These are phyloP conservation scores for Samsoniella hepiali DNA, from an alignment of 2,329 filamentous ascomycete species.

Conservation along the genomic window DNA sequence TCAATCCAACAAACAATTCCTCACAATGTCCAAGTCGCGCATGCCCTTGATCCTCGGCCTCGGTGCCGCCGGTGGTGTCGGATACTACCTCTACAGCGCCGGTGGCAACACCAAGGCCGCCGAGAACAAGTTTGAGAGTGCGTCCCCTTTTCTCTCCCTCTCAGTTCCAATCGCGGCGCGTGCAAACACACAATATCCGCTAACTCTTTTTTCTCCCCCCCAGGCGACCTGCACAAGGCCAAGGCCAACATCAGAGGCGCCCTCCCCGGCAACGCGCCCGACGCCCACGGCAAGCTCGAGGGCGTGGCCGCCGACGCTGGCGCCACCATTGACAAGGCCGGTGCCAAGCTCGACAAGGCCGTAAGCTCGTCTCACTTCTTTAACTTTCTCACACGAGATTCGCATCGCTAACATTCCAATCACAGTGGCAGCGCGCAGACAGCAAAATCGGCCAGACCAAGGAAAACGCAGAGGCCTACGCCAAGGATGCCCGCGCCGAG, in stretches of 20 bases:
- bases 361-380: constrained; percentile 47
- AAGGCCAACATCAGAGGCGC: constrained; percentile 64
- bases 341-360: constrained; percentile 64
- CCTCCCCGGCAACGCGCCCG: constrained; percentile 53
- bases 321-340: constrained; percentile 57
- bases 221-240: constrained; percentile 73
- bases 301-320: constrained; percentile 44
- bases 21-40: constrained; percentile 47
- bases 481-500: constrained; percentile 61
- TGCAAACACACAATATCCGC: background rate
- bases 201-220: background rate
- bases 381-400: no score
- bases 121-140: constrained; percentile 85
- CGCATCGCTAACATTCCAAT: constrained; percentile 2
- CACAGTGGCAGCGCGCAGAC: constrained; percentile 54
- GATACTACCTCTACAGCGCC: constrained; percentile 88
- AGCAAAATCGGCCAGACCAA: constrained; percentile 60
- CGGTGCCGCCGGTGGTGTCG: constrained; percentile 63
- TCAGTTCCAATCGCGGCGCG: background rate
- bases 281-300: constrained; percentile 63
- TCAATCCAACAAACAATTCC: constrained; percentile 16
- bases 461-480: constrained; percentile 55
- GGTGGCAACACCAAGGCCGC: constrained; percentile 79
- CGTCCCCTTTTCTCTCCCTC: constrained; percentile 26
- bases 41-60: constrained; percentile 54